Percentiles rank a stretch among this genome's conserved stretches.
phyloP scores from a whole-genome alignment of 2,329 filamentous ascomycete species.

The Dichotomopilus funicola region DNA sequence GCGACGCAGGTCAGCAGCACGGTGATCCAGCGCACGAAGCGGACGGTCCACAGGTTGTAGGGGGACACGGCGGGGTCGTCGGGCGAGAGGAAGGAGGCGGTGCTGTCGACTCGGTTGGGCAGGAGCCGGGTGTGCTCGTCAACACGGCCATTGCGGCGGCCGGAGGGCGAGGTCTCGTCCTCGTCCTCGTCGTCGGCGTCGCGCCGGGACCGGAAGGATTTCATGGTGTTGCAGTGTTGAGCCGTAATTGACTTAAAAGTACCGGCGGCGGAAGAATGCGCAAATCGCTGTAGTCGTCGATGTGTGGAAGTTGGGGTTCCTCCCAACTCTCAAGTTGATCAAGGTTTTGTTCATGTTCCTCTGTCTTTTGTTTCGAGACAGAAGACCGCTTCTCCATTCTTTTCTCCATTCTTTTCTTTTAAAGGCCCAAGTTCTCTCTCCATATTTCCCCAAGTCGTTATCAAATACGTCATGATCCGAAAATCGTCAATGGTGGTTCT shows the following conservation, averaged over 20 bases:
- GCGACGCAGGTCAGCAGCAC: constrained; percentile 67
- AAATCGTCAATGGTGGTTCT: not conserved
- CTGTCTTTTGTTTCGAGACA: too few species aligned
- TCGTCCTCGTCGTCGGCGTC: constrained; percentile 4
- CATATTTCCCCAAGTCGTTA: not conserved
- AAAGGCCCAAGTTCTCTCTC: not conserved
- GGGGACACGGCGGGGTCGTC: constrained; percentile 83
- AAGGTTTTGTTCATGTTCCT: not conserved
- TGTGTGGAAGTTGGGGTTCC: not conserved
- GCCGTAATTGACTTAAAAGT: too few species aligned
- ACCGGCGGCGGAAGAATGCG: too few species aligned
- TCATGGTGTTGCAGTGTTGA: too few species aligned
- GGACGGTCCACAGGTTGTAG: constrained; percentile 90
- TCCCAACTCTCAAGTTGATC: not conserved
- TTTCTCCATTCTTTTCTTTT: not conserved
- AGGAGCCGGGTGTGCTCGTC: constrained; percentile 61
- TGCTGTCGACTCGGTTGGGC: constrained; percentile 56
- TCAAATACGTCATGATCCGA: constrained; percentile 18
- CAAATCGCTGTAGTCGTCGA: not conserved
- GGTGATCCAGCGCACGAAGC: constrained; percentile 70
- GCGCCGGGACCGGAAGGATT: not conserved
- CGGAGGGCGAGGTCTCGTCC: not conserved
- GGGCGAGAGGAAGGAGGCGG: constrained; percentile 57
- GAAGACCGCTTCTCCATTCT: not conserved
- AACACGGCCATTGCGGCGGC: constrained; percentile 30